These are phyloP conservation scores for Shiraia bambusicola DNA, from an alignment of 2,329 filamentous ascomycete species.

Conservation along the genomic window DNA sequence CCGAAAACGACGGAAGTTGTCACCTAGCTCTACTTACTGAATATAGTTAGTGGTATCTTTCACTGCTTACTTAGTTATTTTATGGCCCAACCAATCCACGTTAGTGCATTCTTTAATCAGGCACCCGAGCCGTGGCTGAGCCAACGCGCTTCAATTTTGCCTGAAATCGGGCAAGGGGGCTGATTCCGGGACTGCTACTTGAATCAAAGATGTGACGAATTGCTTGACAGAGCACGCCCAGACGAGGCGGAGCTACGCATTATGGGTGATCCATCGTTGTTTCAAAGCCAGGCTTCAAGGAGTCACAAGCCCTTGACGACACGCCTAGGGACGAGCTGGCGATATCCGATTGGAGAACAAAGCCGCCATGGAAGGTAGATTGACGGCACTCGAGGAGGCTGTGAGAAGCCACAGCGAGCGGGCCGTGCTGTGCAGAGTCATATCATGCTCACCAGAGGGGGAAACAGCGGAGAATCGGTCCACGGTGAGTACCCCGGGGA, in stretches of 20 bases:
- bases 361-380: constrained; percentile 36
- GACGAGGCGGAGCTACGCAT: neutral
- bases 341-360: constrained; percentile 49
- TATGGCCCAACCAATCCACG: no score
- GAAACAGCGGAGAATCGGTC: no score
- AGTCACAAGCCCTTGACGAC: neutral
- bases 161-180: no score
- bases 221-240: neutral
- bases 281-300: neutral
- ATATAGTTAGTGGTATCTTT: neutral
- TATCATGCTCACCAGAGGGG: no score
- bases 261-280: neutral
- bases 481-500: no score
- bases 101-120: no score
- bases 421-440: no score
- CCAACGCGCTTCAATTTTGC: no score
- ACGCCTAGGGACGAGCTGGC: constrained; percentile 4
- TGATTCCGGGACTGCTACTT: no score
- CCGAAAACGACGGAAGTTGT: neutral
- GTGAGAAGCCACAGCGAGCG: no score
- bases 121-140: no score
- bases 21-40: neutral
- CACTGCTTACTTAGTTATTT: neutral
- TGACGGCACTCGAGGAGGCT: constrained; percentile 6
- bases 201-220: no score